Conservation (phyloP, 306 rosid genomes). For the Acacia confusa region DNA sequence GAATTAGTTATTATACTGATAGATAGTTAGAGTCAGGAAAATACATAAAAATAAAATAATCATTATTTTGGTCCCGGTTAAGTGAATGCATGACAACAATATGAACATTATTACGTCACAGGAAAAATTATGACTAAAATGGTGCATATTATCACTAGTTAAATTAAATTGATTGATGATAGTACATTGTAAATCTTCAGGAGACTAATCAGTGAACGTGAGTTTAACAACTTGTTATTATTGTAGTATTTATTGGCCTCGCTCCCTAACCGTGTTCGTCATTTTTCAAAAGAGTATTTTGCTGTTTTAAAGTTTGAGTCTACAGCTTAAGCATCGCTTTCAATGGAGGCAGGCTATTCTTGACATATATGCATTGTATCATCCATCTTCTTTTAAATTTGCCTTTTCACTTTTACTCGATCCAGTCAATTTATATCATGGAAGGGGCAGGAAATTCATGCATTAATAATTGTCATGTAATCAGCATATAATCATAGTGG, state of each 20-base stretch:
- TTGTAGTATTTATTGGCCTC: not conserved
- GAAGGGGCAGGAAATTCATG: not conserved
- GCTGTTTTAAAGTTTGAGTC: constrained; percentile 3
- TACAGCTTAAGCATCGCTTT: constrained; percentile 15
- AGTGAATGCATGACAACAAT: not conserved
- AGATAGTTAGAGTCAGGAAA: not conserved
- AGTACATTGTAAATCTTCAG: not conserved
- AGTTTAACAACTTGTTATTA: not conserved
- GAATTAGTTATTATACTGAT: not conserved
- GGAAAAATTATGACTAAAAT: not conserved
- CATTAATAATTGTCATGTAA: not conserved
- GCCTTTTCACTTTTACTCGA: constrained; percentile 18
- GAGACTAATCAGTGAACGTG: not conserved
- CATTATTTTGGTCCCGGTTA: not conserved
- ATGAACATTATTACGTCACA: not conserved
- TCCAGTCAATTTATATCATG: not conserved
- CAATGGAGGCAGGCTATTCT: constrained; percentile 18
- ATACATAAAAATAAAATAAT: not conserved
- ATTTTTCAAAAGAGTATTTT: not conserved
- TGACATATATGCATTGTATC: constrained; percentile 25
- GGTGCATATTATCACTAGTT: not conserved
- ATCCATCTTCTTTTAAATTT: not conserved
- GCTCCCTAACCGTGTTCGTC: constrained; percentile 12
- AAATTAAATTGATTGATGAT: not conserved
- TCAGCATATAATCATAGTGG: not conserved